Base-by-base conservation (phyloP, 345 rosid species). In the Populus nigra region DNA sequence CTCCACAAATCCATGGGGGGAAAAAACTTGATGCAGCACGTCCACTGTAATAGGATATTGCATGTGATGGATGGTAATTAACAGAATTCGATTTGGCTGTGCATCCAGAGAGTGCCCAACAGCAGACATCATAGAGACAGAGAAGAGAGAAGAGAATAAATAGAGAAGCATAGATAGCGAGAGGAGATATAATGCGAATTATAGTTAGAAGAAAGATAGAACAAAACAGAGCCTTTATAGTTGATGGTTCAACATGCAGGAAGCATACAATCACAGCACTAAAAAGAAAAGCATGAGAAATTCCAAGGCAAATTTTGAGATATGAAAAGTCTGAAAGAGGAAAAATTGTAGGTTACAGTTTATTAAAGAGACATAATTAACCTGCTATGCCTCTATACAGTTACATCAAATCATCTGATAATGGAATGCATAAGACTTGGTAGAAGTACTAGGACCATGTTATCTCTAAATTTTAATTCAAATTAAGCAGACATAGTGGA, bases 41-140 rank as follows among this genome's bases (percentile, higher is more conserved):
- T 94, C 98, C 88, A 94, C 98, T 8, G 98, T 92, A 76, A 94
- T 92, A 82, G 98, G 98, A 82, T 94, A 94, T 78, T 92, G 92
- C 97, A 94, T 94, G 85, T 88, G 97, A 87, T 94, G 98, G 80
- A 94, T 82, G 38, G 98, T 94, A 85, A 93, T 92, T 87, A 93
- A 87, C 79, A 93, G 96, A 88, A 93, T 93, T 49, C 98, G 94
- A 82, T 92, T 94, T 57, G 97, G 98, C 97, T 92, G 90, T 65
- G 87, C 91, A 88, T 88, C 91, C 91, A 79, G 76, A 81, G 81
- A 76, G 85, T 83, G 82, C 85, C 88, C 89, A 79, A 85, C 81
- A 87, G 87, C 83, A 86, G 79, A 85, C 91, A 84, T 85, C 91
- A 85, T 62, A 74, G 82, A 89, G 90, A 90, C 77, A 85, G 82